phyloP scores from a whole-genome alignment of 805 yeast species.

The Candida alai region DNA sequence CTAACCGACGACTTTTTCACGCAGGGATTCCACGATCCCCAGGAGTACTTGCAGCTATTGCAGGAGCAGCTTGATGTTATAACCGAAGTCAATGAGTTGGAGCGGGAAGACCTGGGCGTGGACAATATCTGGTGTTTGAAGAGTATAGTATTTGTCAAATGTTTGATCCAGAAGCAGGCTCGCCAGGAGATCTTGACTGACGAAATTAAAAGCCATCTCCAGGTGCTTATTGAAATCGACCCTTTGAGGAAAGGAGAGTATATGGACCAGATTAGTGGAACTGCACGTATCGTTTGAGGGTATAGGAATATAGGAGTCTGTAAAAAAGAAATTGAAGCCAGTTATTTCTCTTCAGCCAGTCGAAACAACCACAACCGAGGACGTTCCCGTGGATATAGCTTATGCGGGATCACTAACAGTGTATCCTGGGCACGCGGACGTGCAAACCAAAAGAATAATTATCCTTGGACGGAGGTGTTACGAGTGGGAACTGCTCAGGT shows the following conservation, averaged over 20 bases:
- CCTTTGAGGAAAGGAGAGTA: slow-evolving; percentile 65
- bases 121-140: slow-evolving; percentile 79
- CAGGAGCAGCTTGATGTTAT: slow-evolving; percentile 45
- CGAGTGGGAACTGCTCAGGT: too few species aligned
- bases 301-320: too few species aligned
- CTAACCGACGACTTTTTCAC: slow-evolving; percentile 41
- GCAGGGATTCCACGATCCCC: slow-evolving; percentile 16
- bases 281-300: slow-evolving; percentile 4
- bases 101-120: slow-evolving; percentile 52
- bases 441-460: too few species aligned
- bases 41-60: slow-evolving; percentile 35
- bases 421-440: too few species aligned
- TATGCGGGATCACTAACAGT: too few species aligned
- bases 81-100: slow-evolving; percentile 66
- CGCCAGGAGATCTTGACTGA: slow-evolving; percentile 14
- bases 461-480: too few species aligned
- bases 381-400: too few species aligned
- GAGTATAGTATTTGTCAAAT: slow-evolving; percentile 46
- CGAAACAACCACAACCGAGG: too few species aligned
- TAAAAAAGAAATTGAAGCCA: too few species aligned
- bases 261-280: slow-evolving; percentile 29
- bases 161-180: slow-evolving; percentile 15
- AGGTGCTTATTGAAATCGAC: slow-evolving; percentile 50
- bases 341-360: too few species aligned
- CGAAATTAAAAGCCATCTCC: slow-evolving; percentile 34